Percentiles rank a stretch among this genome's conserved stretches.
These are phyloP conservation scores for Pestalotiopsis fici DNA, from an alignment of 2,329 filamentous ascomycete species.

Conservation along the genomic window DNA sequence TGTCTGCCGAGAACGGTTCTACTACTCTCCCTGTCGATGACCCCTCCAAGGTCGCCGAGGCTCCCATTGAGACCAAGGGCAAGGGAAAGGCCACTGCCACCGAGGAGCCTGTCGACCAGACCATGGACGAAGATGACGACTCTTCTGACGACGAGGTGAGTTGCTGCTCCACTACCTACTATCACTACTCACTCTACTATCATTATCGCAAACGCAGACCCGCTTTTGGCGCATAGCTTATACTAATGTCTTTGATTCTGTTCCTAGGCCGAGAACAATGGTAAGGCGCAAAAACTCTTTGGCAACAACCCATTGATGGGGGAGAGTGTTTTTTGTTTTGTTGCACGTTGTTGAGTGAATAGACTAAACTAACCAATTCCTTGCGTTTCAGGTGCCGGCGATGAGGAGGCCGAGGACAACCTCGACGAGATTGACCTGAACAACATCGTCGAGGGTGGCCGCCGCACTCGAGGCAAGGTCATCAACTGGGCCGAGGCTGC, in stretches of 20 bases:
- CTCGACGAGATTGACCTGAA: slow-evolving; percentile 87
- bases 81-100: slow-evolving; percentile 78
- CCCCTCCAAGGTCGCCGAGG: slow-evolving; percentile 42
- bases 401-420: slow-evolving; percentile 72
- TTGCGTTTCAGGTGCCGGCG: slow-evolving; percentile 49
- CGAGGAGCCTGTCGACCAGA: slow-evolving; percentile 56
- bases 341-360: neutral
- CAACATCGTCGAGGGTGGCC: slow-evolving; percentile 80
- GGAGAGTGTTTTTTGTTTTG: too few species aligned
- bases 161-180: slow-evolving; percentile 30
- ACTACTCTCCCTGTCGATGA: slow-evolving; percentile 47
- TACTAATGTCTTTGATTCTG: slow-evolving; percentile 3
- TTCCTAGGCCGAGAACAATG: slow-evolving; percentile 1
- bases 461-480: slow-evolving; percentile 86
- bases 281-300: slow-evolving; percentile 9
- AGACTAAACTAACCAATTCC: slow-evolving; percentile 26
- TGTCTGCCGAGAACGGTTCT: slow-evolving; percentile 52
- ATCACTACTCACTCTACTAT: slow-evolving; percentile 11
- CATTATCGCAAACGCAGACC: neutral
- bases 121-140: slow-evolving; percentile 76
- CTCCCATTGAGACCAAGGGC: slow-evolving; percentile 67
- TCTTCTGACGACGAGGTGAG: slow-evolving; percentile 59
- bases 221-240: slow-evolving; percentile 1
- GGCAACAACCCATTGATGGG: too few species aligned
- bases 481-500: slow-evolving; percentile 95